A percentile compares a stretch with the other conserved stretches of the same genome.
Evolutionary conservation across 192 early-diverging fungal genomes (phyloP).

Genomic region (Backusella circina): DNA sequence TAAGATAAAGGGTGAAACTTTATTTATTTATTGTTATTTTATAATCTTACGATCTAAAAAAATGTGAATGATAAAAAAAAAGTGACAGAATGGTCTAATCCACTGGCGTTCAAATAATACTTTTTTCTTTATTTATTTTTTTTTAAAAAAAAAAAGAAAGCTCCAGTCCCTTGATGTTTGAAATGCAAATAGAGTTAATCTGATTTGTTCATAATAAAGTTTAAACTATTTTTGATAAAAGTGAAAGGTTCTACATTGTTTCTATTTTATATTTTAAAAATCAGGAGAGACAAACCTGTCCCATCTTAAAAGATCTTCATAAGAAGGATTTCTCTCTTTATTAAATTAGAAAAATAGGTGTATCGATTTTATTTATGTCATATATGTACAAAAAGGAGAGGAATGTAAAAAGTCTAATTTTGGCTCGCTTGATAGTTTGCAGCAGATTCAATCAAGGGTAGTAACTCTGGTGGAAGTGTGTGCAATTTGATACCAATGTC

Average conservation of each 20-base stretch:
- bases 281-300: no score
- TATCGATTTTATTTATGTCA: background rate
- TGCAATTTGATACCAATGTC: slow-evolving; percentile 18
- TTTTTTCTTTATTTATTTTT: no score
- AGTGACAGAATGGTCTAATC: background rate
- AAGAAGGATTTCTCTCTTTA: no score
- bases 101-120: background rate
- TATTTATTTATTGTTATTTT: background rate
- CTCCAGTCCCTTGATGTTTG: background rate
- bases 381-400: background rate
- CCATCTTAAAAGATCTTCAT: no score
- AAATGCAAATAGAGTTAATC: background rate
- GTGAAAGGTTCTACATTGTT: background rate
- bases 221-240: background rate
- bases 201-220: background rate
- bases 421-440: slow-evolving; percentile 11
- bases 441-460: slow-evolving; percentile 20
- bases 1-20: background rate
- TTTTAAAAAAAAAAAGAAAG: background rate
- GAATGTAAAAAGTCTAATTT: background rate
- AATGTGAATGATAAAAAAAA: no score
- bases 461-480: slow-evolving; percentile 11
- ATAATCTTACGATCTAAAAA: no score
- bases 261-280: background rate
- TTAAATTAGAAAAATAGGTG: background rate